A percentile compares a stretch with the other conserved stretches of the same genome.
Conservation (phyloP, 2,329 filamentous ascomycete genomes). For the Pseudogymnoascus sp. region DNA sequence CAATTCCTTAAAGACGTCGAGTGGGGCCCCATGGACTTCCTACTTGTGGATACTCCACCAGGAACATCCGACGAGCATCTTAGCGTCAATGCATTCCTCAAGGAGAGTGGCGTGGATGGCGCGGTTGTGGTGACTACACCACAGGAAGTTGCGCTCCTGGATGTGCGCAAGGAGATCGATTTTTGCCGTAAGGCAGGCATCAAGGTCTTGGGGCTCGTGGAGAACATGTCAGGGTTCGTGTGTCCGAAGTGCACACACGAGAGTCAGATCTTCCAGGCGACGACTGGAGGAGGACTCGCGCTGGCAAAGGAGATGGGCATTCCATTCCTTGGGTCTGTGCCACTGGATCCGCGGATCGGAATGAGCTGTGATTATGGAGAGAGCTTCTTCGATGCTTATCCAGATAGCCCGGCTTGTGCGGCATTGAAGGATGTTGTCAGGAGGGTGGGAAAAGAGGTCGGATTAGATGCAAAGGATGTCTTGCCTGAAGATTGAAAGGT, state of each 20-base stretch:
- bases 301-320: conserved; percentile 82
- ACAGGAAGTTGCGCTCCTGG: conserved; percentile 85
- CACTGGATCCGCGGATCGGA: conserved; percentile 85
- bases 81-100: conserved; percentile 85
- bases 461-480: conserved; percentile 51
- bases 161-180: conserved; percentile 95
- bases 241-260: conserved; percentile 83
- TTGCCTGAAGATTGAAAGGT: conserved; percentile 23
- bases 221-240: conserved; percentile 98
- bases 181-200: conserved; percentile 96
- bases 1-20: conserved; percentile 96
- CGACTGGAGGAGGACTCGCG: conserved; percentile 76
- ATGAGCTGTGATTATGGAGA: conserved; percentile 97
- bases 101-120: conserved; percentile 86
- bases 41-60: conserved; percentile 91
- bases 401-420: conserved; percentile 82
- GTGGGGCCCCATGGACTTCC: conserved; percentile 90
- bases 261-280: conserved; percentile 82
- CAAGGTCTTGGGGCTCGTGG: conserved; percentile 77
- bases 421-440: conserved; percentile 77
- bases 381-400: conserved; percentile 91
- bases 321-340: conserved; percentile 82
- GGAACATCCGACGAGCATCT: conserved; percentile 95
- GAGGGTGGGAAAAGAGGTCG: conserved; percentile 60
- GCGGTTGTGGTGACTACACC: conserved; percentile 91